A percentile compares a stretch with the other conserved stretches of the same genome.
Evolutionary conservation across 306 rosid genomes (phyloP).

Genomic region (Casuarina glauca): DNA sequence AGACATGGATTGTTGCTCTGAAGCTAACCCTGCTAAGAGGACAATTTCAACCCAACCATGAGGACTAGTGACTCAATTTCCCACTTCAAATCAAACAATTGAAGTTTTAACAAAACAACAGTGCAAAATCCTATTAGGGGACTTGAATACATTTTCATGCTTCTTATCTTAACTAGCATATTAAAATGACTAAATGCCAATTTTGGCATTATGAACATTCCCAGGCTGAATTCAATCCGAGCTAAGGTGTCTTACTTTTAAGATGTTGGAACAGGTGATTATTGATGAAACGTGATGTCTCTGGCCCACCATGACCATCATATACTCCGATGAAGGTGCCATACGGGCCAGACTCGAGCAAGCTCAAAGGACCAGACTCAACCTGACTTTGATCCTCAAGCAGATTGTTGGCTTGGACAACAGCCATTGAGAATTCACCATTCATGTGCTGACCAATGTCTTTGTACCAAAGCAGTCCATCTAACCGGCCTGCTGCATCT

Average conservation of each 20-base stretch:
- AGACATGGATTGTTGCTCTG: conserved; percentile 86
- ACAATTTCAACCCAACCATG: conserved; percentile 8
- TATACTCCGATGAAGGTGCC: conserved; percentile 87
- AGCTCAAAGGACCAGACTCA: conserved; percentile 84
- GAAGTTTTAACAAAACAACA: neutral
- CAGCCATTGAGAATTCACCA: conserved; percentile 95
- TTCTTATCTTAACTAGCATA: neutral
- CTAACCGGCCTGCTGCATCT: conserved; percentile 72
- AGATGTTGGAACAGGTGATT: conserved; percentile 79
- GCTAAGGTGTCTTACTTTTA: conserved; percentile 50
- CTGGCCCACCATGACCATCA: conserved; percentile 97
- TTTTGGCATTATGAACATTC: conserved; percentile 7
- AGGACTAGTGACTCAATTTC: conserved; percentile 16
- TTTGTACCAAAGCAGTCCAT: conserved; percentile 91
- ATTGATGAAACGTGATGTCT: conserved; percentile 78
- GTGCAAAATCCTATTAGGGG: neutral
- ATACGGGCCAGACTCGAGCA: conserved; percentile 67
- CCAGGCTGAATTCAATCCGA: neutral
- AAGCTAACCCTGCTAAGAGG: conserved; percentile 54
- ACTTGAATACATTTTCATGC: neutral
- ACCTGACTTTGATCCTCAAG: conserved; percentile 96
- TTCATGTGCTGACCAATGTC: conserved; percentile 77
- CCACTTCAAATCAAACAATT: neutral
- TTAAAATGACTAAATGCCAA: neutral
- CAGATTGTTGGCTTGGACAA: conserved; percentile 92